Conservation (phyloP, 805 yeast species). For the Candida cerambycidarum region DNA sequence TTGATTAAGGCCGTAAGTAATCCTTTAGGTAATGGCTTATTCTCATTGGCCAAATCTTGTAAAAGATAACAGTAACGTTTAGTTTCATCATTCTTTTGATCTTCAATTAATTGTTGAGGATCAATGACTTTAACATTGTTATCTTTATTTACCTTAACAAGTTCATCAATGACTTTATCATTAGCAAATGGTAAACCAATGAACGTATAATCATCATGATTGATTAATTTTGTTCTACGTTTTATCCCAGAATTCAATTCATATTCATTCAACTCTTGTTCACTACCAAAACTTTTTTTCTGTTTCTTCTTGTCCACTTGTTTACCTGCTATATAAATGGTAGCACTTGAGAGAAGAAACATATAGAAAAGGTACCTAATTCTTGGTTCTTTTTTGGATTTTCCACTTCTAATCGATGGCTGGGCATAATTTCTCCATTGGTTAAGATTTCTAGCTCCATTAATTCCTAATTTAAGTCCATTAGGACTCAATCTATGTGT, state of each 20-base stretch:
- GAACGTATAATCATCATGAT: conserved; percentile 37
- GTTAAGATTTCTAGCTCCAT: neutral
- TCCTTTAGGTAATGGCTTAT: conserved; percentile 42
- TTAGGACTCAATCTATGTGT: neutral
- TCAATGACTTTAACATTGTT: conserved; percentile 45
- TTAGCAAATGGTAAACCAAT: conserved; percentile 38
- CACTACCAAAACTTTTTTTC: conserved; percentile 41
- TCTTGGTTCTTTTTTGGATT: conserved; percentile 24
- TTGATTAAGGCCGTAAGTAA: conserved; percentile 51
- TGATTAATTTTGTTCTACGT: conserved; percentile 46
- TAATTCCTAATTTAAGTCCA: neutral
- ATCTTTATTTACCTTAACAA: conserved; percentile 19
- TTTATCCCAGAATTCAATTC: conserved; percentile 52
- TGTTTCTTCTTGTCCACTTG: conserved; percentile 29
- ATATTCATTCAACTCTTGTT: conserved; percentile 49
- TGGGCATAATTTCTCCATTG: conserved; percentile 81
- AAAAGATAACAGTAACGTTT: conserved; percentile 54
- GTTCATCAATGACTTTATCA: conserved; percentile 18
- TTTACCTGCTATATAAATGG: conserved; percentile 30
- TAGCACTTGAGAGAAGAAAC: conserved; percentile 32
- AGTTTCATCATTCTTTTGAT: conserved; percentile 42
- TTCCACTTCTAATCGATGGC: conserved; percentile 85
- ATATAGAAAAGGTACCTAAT: conserved; percentile 37
- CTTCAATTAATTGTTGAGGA: conserved; percentile 47
- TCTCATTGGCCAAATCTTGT: conserved; percentile 36